Evolutionary conservation across 257 asterid species (phyloP).

Genomic region (Plantago elongata): DNA sequence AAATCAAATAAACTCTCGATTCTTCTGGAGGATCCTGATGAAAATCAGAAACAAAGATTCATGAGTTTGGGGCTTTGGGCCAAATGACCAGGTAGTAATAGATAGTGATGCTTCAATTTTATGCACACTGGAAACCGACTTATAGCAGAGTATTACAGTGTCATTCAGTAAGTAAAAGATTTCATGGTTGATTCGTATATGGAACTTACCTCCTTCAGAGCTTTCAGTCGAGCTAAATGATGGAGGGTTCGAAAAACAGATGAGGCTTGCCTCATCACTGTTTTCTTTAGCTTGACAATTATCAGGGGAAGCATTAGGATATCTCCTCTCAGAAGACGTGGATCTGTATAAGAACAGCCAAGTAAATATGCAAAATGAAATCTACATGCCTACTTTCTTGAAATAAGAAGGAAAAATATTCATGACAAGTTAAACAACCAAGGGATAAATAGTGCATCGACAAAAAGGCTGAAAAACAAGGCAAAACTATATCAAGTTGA

Average conservation of each 20-base stretch:
- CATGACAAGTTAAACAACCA: too few relatives aligned
- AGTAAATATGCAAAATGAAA: not conserved
- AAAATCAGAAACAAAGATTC: not conserved
- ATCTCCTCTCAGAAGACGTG: slow-evolving; percentile 21
- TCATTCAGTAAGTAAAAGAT: too few relatives aligned
- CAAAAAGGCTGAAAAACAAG: slow-evolving; percentile 4
- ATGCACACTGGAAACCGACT: too few relatives aligned
- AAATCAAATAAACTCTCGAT: slow-evolving; percentile 50
- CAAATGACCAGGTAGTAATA: not conserved
- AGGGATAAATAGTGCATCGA: too few relatives aligned
- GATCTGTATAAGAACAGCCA: slow-evolving; percentile 18
- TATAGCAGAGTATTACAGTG: too few relatives aligned
- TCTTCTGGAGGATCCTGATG: slow-evolving; percentile 40
- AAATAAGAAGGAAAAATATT: not conserved
- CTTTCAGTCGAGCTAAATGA: slow-evolving; percentile 40
- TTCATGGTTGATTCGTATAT: not conserved
- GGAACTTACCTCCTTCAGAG: slow-evolving; percentile 33
- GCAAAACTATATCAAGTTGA: not conserved
- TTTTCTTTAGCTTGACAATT: slow-evolving; percentile 17
- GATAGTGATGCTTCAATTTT: not conserved
- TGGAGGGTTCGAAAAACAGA: slow-evolving; percentile 34
- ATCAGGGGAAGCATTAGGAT: slow-evolving; percentile 20
- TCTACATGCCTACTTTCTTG: not conserved
- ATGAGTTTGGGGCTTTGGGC: not conserved
- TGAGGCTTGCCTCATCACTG: slow-evolving; percentile 25